phyloP scores from a whole-genome alignment of 352 stramenopile species.

The Phytophthora pisi region DNA sequence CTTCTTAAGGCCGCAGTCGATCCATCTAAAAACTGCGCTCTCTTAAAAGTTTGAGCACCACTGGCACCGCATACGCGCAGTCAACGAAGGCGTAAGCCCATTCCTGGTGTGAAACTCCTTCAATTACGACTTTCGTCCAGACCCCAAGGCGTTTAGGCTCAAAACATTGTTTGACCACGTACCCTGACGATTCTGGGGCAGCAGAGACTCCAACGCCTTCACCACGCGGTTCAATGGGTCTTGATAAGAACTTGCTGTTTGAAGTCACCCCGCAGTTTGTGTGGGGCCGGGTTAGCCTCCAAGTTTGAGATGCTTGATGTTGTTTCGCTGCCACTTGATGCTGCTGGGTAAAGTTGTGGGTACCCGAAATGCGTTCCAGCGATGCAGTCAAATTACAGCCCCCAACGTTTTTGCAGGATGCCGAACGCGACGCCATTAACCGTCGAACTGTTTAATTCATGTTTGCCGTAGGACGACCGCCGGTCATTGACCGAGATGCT shows the following conservation, averaged over 20 bases:
- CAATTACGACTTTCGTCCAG: conserved; percentile 19
- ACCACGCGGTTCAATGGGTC: neutral
- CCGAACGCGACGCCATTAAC: too few species aligned
- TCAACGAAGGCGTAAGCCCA: conserved; percentile 27
- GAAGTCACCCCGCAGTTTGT: neutral
- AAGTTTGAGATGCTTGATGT: too few species aligned
- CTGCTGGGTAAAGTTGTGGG: too few species aligned
- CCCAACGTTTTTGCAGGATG: too few species aligned
- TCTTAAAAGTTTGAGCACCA: conserved; percentile 37
- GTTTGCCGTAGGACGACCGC: too few species aligned
- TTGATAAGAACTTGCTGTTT: conserved; percentile 7
- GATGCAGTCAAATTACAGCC: too few species aligned
- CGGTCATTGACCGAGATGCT: too few species aligned
- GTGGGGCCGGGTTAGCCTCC: too few species aligned
- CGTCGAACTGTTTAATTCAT: too few species aligned
- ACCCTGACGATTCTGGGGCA: conserved; percentile 10
- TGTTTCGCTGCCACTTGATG: too few species aligned
- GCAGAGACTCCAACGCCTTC: neutral
- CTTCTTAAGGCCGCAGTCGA: too few species aligned
- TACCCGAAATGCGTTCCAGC: too few species aligned
- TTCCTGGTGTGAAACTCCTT: conserved; percentile 21
- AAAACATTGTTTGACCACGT: conserved; percentile 24
- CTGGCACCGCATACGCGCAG: conserved; percentile 19
- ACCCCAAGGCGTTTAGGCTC: conserved; percentile 26
- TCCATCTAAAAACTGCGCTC: neutral